Evolutionary conservation across 2,329 filamentous ascomycete genomes (phyloP).

Genomic region (Botrytis paeoniae): DNA sequence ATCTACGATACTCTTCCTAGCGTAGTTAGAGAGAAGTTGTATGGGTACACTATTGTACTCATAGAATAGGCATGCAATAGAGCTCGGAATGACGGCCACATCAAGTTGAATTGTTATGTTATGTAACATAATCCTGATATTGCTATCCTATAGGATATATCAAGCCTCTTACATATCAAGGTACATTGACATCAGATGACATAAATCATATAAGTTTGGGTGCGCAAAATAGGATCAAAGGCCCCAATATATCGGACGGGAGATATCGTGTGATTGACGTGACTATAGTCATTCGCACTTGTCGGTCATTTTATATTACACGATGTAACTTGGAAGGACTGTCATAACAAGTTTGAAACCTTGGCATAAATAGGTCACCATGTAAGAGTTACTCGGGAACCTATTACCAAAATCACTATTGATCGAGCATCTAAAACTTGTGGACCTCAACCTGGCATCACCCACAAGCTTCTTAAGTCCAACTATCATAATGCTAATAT

Average conservation of each 20-base stretch:
- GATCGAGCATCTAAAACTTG: background rate
- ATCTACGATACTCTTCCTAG: background rate
- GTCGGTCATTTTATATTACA: background rate
- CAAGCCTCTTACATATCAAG: no score
- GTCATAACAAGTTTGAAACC: no score
- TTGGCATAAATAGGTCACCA: background rate
- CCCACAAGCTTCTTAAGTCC: background rate
- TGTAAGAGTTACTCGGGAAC: background rate
- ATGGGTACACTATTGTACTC: background rate
- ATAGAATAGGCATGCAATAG: background rate
- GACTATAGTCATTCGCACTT: background rate
- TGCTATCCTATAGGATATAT: background rate
- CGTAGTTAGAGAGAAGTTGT: accelerated
- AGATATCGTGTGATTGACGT: background rate
- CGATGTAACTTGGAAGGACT: no score
- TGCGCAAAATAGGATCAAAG: background rate
- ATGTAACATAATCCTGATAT: background rate
- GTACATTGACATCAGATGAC: background rate
- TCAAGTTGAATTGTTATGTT: background rate
- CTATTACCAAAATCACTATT: background rate
- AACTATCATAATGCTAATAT: background rate
- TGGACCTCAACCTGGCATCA: background rate
- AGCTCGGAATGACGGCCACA: background rate
- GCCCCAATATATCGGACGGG: background rate
- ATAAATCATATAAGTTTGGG: background rate